Evolutionary conservation across 768 basidiomycete genomes (phyloP).

Genomic region (Boletus sp.): DNA sequence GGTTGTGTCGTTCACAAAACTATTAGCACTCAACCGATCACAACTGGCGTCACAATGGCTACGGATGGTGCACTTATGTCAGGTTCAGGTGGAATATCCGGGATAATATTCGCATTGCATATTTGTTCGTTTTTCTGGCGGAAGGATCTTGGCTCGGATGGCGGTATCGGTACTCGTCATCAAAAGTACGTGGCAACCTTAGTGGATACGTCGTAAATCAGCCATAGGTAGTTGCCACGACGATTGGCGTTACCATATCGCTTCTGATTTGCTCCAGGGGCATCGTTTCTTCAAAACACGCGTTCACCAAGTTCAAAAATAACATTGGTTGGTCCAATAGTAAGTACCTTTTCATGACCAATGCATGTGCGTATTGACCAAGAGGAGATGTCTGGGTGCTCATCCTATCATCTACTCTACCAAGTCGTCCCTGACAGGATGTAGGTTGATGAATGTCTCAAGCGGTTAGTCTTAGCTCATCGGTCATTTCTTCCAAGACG

Average conservation of each 20-base stretch:
- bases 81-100: no score
- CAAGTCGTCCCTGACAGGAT: conserved; percentile 26
- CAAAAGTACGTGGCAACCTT: no score
- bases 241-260: conserved; percentile 1
- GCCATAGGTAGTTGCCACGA: no score
- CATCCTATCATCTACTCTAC: conserved; percentile 24
- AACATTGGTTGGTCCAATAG: conserved; percentile 24
- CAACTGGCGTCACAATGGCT: no score
- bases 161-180: no score
- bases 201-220: no score
- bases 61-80: no score
- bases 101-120: no score
- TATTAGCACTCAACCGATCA: no score
- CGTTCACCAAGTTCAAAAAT: conserved; percentile 27
- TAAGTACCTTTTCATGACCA: not conserved
- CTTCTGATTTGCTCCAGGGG: conserved; percentile 13
- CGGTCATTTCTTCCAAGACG: conserved; percentile 29
- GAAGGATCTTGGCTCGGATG: no score
- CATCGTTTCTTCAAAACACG: conserved; percentile 15
- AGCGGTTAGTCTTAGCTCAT: not conserved
- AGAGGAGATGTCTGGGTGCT: conserved; percentile 22
- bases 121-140: no score
- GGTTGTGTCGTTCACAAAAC: no score
- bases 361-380: not conserved
- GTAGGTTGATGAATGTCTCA: conserved; percentile 3